Base-by-base conservation (phyloP, 2,329 filamentous ascomycete species). In the Cytospora paraplurivora region DNA sequence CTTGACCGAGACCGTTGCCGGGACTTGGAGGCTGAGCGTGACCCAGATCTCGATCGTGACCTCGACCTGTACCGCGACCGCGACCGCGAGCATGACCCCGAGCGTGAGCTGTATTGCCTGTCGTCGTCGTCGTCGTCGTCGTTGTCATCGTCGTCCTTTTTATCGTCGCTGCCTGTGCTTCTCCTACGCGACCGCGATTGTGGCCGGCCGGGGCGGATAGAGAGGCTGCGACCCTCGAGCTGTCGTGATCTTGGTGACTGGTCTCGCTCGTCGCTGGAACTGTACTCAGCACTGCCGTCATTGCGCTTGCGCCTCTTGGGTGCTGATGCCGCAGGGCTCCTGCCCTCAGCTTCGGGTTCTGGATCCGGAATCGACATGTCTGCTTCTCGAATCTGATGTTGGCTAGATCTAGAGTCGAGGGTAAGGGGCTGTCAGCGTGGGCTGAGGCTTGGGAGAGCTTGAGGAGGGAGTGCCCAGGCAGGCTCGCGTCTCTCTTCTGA, bases 281-380 rank as follows among this genome's bases (percentile, higher is more conserved):
- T 77, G 69, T 80, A 79, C 41, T 73, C 73, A 57, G 72, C 70
- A 67, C 75, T 78, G 61, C 78, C 79, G 56, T 78, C 75, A 65
- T 73, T 69, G 41, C 79, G 72, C 69, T 75, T 76, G 64, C 78
- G 76, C 37, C 78, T 74, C 67, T 80, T 80, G 10, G 76, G 72
- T 13, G 76, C 75, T 17, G 76, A 76, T 37, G 71, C 75, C 13
- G 70, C 63, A 37, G 32, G 10, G 17, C 38, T 27, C 35, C 41
- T 38, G 11, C 75, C 49, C 13, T 62, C 62, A 27, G 53, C 21
- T 38, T 53, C 35, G 51, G 59, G 32, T 61, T 53, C 4, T 35
- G 32, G 51, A 61, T 62, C 49, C 15, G 41, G n/a, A 10, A 17
- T 11, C 6, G 55, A 55, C 50, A 41, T 63, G n/a, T 17, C 27